Conservation (phyloP, 1,284 basidiomycete species). For the Apiotrichum domesticum region DNA sequence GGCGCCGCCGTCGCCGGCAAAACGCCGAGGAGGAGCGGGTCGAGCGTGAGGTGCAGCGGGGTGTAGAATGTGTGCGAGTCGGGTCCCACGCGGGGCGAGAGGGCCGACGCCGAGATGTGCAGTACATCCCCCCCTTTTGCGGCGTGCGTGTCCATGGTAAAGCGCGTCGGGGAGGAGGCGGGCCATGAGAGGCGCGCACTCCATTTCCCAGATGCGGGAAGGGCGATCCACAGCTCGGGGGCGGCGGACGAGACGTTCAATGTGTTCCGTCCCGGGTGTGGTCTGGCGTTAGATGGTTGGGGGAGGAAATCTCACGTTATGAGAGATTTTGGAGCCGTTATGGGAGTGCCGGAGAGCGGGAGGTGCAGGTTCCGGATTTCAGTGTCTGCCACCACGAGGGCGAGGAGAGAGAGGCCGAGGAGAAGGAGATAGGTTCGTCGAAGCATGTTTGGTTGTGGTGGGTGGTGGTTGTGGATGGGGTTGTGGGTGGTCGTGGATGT, state of each 20-base stretch:
- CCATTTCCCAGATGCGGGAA: slow-evolving; percentile 18
- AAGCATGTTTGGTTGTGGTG: not conserved
- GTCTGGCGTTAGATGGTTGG: not conserved
- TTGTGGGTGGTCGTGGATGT: not conserved
- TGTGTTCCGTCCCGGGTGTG: not conserved
- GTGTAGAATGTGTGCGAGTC: slow-evolving; percentile 13
- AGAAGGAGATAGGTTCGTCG: not conserved
- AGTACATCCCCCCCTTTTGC: slow-evolving; percentile 6
- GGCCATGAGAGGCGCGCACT: slow-evolving; percentile 39
- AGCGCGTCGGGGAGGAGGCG: slow-evolving; percentile 18
- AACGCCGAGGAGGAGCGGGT: slow-evolving; percentile 31
- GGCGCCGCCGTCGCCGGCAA: slow-evolving; percentile 30
- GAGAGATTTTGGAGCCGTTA: not conserved
- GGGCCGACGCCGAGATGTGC: slow-evolving; percentile 12
- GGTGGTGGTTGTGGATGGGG: not conserved
- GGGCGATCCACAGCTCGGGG: slow-evolving; percentile 17
- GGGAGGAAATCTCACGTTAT: not conserved
- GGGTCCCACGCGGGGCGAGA: slow-evolving; percentile 23
- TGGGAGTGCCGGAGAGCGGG: slow-evolving; percentile 11
- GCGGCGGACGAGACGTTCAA: slow-evolving; percentile 10
- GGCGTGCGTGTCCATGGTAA: slow-evolving; percentile 9
- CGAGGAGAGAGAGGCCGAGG: not conserved
- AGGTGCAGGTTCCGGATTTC: slow-evolving; percentile 38
- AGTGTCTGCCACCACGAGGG: slow-evolving; percentile 26
- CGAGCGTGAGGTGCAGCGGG: slow-evolving; percentile 26